Percentiles rank a stretch among this genome's conserved stretches.
These are phyloP conservation scores for Syzygium malaccense DNA, from an alignment of 441 rosid species.

Conservation along the genomic window DNA sequence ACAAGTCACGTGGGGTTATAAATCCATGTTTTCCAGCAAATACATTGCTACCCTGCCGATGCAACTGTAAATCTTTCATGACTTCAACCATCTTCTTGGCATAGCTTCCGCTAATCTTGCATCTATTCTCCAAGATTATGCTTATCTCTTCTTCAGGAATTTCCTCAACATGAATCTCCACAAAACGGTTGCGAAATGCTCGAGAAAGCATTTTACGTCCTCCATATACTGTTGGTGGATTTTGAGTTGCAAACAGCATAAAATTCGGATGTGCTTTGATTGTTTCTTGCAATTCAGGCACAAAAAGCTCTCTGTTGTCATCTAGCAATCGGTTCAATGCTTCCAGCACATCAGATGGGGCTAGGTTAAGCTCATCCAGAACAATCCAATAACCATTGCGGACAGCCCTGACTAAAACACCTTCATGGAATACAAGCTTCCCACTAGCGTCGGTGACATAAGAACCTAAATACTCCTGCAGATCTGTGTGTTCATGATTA, in stretches of 20 bases:
- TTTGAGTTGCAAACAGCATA: slow-evolving; percentile 99
- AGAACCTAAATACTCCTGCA: slow-evolving; percentile 94
- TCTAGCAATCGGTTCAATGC: slow-evolving; percentile 94
- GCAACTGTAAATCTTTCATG: slow-evolving; percentile 93
- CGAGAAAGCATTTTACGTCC: slow-evolving; percentile 99
- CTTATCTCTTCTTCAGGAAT: slow-evolving; percentile 88
- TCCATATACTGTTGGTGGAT: slow-evolving; percentile 94
- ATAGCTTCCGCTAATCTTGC: slow-evolving; percentile 72
- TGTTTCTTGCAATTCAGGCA: slow-evolving; percentile 81
- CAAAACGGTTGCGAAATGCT: slow-evolving; percentile 98
- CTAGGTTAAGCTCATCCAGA: slow-evolving; percentile 93
- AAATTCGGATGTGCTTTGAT: slow-evolving; percentile 85
- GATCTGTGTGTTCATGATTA: slow-evolving; percentile 96
- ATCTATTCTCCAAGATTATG: slow-evolving; percentile 58
- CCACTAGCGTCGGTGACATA: slow-evolving; percentile 80
- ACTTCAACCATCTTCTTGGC: slow-evolving; percentile 87
- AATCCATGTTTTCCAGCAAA: slow-evolving; percentile 99
- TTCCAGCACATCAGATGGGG: slow-evolving; percentile 97
- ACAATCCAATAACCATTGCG: slow-evolving; percentile 95
- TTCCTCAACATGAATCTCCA: slow-evolving; percentile 98
- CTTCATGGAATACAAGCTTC: slow-evolving; percentile 93
- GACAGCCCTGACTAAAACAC: slow-evolving; percentile 93
- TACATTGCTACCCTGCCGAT: slow-evolving; percentile 88
- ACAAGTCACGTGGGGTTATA: slow-evolving; percentile 94
- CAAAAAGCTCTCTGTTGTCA: slow-evolving; percentile 95